Evolutionary conservation across 2,329 filamentous ascomycete species (phyloP).

Genomic region (Fusarium euwallaceae): DNA sequence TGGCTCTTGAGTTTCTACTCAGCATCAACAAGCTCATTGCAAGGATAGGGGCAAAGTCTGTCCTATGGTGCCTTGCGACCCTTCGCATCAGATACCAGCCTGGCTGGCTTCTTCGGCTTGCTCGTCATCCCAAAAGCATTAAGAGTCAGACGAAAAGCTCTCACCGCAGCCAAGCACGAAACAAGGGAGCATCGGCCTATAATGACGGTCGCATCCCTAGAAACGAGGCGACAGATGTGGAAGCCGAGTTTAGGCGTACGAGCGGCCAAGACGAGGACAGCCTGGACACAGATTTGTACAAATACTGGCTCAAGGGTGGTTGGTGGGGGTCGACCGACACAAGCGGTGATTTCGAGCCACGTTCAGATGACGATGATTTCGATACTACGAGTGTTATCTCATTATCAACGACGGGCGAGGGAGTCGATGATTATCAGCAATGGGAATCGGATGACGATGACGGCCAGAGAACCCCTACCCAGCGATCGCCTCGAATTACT

Average conservation of each 20-base stretch:
- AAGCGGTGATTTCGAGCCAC: constrained; percentile 81
- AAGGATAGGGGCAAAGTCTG: constrained; percentile 49
- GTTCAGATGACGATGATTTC: constrained; percentile 68
- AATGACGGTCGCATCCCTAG: constrained; percentile 67
- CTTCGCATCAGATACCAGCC: constrained; percentile 56
- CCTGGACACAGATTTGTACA: constrained; percentile 81
- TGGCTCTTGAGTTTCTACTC: constrained; percentile 80
- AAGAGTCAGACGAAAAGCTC: constrained; percentile 35
- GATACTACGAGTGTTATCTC: constrained; percentile 88
- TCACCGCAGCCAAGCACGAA: constrained; percentile 25
- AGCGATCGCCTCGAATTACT: constrained; percentile 62
- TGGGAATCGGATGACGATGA: constrained; percentile 61
- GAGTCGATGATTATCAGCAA: constrained; percentile 61
- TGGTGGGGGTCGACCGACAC: constrained; percentile 87
- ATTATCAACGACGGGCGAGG: constrained; percentile 56
- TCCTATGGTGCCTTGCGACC: constrained; percentile 69
- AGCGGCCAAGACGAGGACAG: constrained; percentile 68
- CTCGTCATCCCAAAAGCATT: constrained; percentile 56
- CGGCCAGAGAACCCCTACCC: constrained; percentile 80
- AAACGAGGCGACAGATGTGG: constrained; percentile 80
- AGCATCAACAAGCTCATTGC: constrained; percentile 70
- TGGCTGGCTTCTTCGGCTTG: constrained; percentile 69
- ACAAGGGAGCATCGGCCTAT: constrained; percentile 11
- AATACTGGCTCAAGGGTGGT: constrained; percentile 86
- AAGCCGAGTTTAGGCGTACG: constrained; percentile 79